phyloP scores from a whole-genome alignment of 805 yeast species.

The Myxozyma nipponensis region DNA sequence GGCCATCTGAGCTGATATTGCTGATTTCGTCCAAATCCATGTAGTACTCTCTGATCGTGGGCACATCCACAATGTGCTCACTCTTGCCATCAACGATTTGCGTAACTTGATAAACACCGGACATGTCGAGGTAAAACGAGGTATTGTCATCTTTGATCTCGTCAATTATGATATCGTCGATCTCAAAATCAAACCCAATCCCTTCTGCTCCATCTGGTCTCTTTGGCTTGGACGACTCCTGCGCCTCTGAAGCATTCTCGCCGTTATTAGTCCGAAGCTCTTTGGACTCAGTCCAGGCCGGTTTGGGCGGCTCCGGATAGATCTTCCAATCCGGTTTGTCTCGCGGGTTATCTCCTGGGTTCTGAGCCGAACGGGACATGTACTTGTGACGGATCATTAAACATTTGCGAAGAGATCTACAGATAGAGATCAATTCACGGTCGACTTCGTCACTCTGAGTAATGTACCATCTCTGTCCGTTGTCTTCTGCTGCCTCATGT shows the following conservation, averaged over 20 bases:
- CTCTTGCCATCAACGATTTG: conserved; percentile 35
- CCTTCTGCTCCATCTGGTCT: conserved; percentile 29
- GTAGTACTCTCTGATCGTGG: conserved; percentile 82
- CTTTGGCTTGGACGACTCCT: background rate
- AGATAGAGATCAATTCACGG: conserved; percentile 38
- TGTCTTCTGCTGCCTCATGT: background rate
- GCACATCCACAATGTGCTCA: conserved; percentile 36
- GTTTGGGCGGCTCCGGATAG: conserved; percentile 92
- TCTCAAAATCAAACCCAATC: conserved; percentile 54
- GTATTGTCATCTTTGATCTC: conserved; percentile 38
- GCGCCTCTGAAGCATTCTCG: background rate
- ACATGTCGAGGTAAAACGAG: conserved; percentile 49
- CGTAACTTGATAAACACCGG: conserved; percentile 67
- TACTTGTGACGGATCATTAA: conserved; percentile 74
- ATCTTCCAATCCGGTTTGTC: conserved; percentile 69
- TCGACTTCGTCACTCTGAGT: conserved; percentile 15
- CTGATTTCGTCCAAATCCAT: conserved; percentile 71
- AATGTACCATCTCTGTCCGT: conserved; percentile 1
- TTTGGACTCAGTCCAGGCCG: conserved; percentile 70
- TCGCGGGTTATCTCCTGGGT: conserved; percentile 77
- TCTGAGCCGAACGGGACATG: conserved; percentile 65
- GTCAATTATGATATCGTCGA: conserved; percentile 55
- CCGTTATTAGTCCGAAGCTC: conserved; percentile 44
- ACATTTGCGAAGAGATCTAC: conserved; percentile 45
- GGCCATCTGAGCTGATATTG: conserved; percentile 86